Evolutionary conservation across 306 rosid species (phyloP).

Genomic region (Malus sieversii): DNA sequence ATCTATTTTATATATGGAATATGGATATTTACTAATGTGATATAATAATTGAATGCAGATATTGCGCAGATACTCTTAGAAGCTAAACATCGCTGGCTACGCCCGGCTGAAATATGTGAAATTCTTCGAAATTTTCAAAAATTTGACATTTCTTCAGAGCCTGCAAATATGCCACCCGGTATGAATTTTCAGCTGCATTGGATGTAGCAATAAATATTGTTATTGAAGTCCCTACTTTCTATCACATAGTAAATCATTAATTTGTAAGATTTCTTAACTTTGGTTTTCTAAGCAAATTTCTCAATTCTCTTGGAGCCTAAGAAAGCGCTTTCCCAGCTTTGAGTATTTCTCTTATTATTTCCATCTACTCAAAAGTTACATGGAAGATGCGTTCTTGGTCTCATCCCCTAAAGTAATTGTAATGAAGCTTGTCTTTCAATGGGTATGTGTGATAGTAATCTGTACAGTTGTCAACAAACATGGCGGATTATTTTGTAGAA

Average conservation of each 20-base stretch:
- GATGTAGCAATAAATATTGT: background rate
- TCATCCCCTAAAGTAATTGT: background rate
- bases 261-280: background rate
- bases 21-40: conserved; percentile 7
- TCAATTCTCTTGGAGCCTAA: background rate
- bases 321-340: background rate
- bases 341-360: background rate
- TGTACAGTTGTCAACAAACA: background rate
- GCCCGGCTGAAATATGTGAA: conserved; percentile 82
- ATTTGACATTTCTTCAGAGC: conserved; percentile 53
- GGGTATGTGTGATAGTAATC: background rate
- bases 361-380: background rate
- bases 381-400: background rate
- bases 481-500: background rate
- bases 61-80: conserved; percentile 52
- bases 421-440: background rate
- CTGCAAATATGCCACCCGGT: conserved; percentile 69
- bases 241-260: background rate
- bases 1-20: background rate
- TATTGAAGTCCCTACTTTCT: background rate
- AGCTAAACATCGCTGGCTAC: conserved; percentile 86
- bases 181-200: conserved; percentile 22
- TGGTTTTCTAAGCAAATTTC: background rate
- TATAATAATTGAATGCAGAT: conserved; percentile 39
- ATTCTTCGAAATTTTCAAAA: conserved; percentile 52